A percentile compares a stretch with the other conserved stretches of the same genome.
These are phyloP conservation scores for Condylostoma magnum DNA, from an alignment of 169 alveolate species.

Conservation along the genomic window DNA sequence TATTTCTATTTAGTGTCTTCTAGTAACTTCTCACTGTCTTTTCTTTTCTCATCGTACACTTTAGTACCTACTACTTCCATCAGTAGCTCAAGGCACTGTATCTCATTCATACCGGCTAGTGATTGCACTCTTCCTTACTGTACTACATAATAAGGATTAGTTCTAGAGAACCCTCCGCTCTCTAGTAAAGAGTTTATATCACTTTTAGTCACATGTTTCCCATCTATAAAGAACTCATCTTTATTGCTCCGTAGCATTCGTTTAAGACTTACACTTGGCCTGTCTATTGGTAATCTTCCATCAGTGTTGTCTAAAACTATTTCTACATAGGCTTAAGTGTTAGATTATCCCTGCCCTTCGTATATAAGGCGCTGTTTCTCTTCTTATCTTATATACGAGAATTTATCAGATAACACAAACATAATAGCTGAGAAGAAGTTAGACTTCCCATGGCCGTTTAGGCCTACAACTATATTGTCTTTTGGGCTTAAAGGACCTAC, in stretches of 20 bases:
- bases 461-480: slow-evolving; percentile 77
- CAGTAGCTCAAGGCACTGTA: slow-evolving; percentile 58
- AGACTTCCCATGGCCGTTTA: slow-evolving; percentile 79
- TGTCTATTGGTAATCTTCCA: slow-evolving; percentile 66
- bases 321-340: slow-evolving; percentile 63
- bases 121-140: slow-evolving; percentile 75
- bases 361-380: slow-evolving; percentile 66
- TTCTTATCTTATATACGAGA: slow-evolving; percentile 53
- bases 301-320: slow-evolving; percentile 67
- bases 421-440: slow-evolving; percentile 69
- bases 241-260: slow-evolving; percentile 58
- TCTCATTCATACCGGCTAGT: slow-evolving; percentile 74
- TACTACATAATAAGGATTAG: slow-evolving; percentile 78
- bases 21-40: slow-evolving; percentile 53
- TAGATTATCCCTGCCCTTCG: slow-evolving; percentile 67
- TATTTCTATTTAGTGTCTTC: slow-evolving; percentile 49
- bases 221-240: slow-evolving; percentile 67
- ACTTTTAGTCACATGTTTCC: slow-evolving; percentile 67
- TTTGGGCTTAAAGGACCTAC: slow-evolving; percentile 67
- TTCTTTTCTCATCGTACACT: slow-evolving; percentile 73
- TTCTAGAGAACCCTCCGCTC: slow-evolving; percentile 75
- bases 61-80: slow-evolving; percentile 76
- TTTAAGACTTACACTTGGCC: slow-evolving; percentile 59
- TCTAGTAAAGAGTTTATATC: slow-evolving; percentile 71
- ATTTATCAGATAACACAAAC: slow-evolving; percentile 65